Conservation (phyloP, 2,329 filamentous ascomycete genomes). For the Colletotrichum simmondsii region DNA sequence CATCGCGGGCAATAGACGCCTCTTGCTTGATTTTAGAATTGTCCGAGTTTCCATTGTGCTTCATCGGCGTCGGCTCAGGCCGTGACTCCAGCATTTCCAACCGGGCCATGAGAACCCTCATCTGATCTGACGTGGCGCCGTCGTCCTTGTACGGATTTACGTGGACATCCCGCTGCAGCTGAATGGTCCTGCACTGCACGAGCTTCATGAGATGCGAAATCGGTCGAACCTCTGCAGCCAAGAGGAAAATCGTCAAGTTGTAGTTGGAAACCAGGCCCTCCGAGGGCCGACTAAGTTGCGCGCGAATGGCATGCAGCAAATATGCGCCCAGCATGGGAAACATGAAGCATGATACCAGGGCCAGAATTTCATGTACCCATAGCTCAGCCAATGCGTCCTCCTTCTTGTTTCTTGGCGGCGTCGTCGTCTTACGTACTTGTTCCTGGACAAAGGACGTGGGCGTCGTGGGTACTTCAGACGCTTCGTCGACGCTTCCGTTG, state of each 20-base stretch:
- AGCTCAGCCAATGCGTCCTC: slow-evolving; percentile 69
- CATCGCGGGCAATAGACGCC: slow-evolving; percentile 62
- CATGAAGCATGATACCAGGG: slow-evolving; percentile 81
- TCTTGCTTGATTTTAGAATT: slow-evolving; percentile 51
- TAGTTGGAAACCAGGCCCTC: slow-evolving; percentile 92
- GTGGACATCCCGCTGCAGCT: slow-evolving; percentile 80
- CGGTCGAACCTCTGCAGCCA: slow-evolving; percentile 87
- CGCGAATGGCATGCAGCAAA: slow-evolving; percentile 83
- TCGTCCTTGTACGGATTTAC: slow-evolving; percentile 57
- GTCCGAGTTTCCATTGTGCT: slow-evolving; percentile 45
- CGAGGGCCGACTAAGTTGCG: slow-evolving; percentile 83
- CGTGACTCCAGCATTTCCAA: slow-evolving; percentile 77
- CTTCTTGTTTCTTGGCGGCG: slow-evolving; percentile 37
- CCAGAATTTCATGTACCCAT: slow-evolving; percentile 78
- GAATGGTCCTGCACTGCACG: slow-evolving; percentile 80
- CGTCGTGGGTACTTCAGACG: slow-evolving; percentile 46
- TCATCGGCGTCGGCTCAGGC: slow-evolving; percentile 45
- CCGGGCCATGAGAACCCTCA: slow-evolving; percentile 71
- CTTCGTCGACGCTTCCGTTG: slow-evolving; percentile 36
- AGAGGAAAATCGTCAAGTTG: slow-evolving; percentile 89
- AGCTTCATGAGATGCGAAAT: slow-evolving; percentile 84
- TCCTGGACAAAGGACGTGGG: slow-evolving; percentile 42
- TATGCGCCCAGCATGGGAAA: slow-evolving; percentile 85
- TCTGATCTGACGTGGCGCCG: slow-evolving; percentile 43
- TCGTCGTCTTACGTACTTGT: slow-evolving; percentile 32